Evolutionary conservation across 2,329 filamentous ascomycete genomes (phyloP).

Genomic region (Fusarium heterosporum): DNA sequence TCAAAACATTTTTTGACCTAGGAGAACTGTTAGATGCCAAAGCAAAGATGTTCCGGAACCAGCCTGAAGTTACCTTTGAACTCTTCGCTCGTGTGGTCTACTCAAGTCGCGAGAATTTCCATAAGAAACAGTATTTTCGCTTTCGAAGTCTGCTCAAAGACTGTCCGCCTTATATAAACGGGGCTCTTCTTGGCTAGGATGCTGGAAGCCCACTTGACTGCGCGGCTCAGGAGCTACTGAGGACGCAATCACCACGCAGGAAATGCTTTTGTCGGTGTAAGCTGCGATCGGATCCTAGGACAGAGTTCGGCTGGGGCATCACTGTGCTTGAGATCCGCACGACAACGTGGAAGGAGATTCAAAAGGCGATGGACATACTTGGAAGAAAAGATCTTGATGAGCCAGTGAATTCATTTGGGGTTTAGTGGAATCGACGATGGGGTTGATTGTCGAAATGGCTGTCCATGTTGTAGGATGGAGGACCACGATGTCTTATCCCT

Average conservation of each 20-base stretch:
- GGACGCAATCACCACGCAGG: conserved; percentile 14
- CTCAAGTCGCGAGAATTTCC: conserved; percentile 65
- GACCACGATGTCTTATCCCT: neutral
- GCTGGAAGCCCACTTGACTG: conserved; percentile 44
- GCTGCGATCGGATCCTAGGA: conserved; percentile 35
- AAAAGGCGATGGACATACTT: conserved; percentile 39
- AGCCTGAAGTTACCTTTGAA: conserved; percentile 64
- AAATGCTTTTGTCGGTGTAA: conserved; percentile 52
- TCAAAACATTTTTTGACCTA: conserved; percentile 70
- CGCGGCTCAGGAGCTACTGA: conserved; percentile 44
- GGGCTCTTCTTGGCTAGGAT: conserved; percentile 47
- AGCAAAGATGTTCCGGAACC: conserved; percentile 45
- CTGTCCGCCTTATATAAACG: conserved; percentile 62
- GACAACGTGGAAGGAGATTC: conserved; percentile 49
- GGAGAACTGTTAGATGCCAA: conserved; percentile 68
- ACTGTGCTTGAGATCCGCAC: conserved; percentile 45
- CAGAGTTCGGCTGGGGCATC: conserved; percentile 44
- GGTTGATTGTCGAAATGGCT: neutral
- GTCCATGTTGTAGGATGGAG: conserved; percentile 1
- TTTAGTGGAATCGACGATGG: neutral
- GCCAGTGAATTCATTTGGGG: conserved; percentile 1
- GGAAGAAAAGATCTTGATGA: conserved; percentile 48
- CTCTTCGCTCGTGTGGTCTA: conserved; percentile 71
- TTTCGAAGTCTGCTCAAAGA: conserved; percentile 72
- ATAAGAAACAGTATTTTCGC: conserved; percentile 70